Conservation (phyloP, 768 basidiomycete genomes). For the Xanthoconium purpureum region DNA sequence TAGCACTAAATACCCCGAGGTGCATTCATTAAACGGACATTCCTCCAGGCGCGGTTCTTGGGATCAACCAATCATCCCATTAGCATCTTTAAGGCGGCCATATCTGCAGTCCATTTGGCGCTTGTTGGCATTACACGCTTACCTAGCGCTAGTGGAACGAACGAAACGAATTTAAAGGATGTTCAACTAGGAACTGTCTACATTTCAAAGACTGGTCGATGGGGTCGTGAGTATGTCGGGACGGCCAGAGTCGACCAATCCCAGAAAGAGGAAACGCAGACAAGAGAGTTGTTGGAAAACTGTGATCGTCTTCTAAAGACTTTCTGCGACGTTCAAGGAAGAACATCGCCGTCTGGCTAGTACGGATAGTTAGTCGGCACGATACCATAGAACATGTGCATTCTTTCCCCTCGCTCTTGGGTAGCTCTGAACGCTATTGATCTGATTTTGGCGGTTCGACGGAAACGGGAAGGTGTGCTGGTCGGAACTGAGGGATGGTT, state of each 20-base stretch:
- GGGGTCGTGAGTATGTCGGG: conserved; percentile 55
- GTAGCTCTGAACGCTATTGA: background rate
- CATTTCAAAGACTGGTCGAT: conserved; percentile 53
- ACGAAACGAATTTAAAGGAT: conserved; percentile 10
- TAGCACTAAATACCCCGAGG: conserved; percentile 6
- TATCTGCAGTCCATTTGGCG: conserved; percentile 62
- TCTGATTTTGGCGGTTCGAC: conserved; percentile 35
- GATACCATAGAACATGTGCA: background rate
- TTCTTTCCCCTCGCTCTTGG: background rate
- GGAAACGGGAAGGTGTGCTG: conserved; percentile 39
- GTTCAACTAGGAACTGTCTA: conserved; percentile 38
- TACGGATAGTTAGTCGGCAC: background rate
- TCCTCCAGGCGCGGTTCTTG: conserved; percentile 56
- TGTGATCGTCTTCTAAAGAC: conserved; percentile 53
- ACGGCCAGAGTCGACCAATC: conserved; percentile 48
- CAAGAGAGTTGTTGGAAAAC: conserved; percentile 45
- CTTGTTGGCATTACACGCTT: conserved; percentile 56
- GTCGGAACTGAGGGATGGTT: conserved; percentile 70
- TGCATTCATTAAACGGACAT: conserved; percentile 1
- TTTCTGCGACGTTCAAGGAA: conserved; percentile 33
- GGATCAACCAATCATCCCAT: conserved; percentile 71
- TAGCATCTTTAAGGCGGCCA: conserved; percentile 57
- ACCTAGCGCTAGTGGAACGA: conserved; percentile 28
- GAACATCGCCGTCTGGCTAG: conserved; percentile 19
- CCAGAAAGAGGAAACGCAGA: conserved; percentile 46